Base-by-base conservation (phyloP, 169 alveolate species). In the Plasmodium gaboni region DNA sequence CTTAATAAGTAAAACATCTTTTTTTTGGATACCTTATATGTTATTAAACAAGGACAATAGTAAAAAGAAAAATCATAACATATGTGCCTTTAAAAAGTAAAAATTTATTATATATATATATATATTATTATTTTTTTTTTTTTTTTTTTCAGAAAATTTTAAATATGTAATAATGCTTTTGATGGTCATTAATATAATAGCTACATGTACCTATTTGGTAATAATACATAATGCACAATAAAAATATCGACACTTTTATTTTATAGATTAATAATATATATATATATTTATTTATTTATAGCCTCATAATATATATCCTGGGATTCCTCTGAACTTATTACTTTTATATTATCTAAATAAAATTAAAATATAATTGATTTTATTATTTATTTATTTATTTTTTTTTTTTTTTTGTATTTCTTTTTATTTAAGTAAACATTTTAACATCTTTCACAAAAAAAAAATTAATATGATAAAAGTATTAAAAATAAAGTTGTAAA, bases 11-110 rank as follows among this genome's bases (percentile, higher is more conserved):
- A 80, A 80, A 80, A 42, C 51, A 13, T 80, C 80, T 22, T 80
- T 80, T 70, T 80, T 80, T 48, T 80, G 90, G 90, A 67, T 80
- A 59, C 90, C 90, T 28, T 80, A 80, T 61, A 80, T 80, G 0
- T 32, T 80, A 17, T 32, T 80, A 53, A 80, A 6, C 68, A 67
- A 22, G 38, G 48, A 44, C 38, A 67, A 53, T 71, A 65, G 90
- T 80, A 80, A 53, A 71, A 48, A 44, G 6, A 6, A 10, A n/a
- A 19, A 42, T n/a, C 24, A 44, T 7, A 42, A n/a, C 2, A 46
- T 69, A 44, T 17, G 24, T 22, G 9, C 24, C 50, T 51, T 22
- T 13, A 71, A 28, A n/a, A 71, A 26, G 15, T 24, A 13, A 15
- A 67, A 3, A 8, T 8, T 65, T 17, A 1, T 67, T 17, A 24